Evolutionary conservation across 2,329 filamentous ascomycete genomes (phyloP).

Genomic region (Ophiostoma ips): DNA sequence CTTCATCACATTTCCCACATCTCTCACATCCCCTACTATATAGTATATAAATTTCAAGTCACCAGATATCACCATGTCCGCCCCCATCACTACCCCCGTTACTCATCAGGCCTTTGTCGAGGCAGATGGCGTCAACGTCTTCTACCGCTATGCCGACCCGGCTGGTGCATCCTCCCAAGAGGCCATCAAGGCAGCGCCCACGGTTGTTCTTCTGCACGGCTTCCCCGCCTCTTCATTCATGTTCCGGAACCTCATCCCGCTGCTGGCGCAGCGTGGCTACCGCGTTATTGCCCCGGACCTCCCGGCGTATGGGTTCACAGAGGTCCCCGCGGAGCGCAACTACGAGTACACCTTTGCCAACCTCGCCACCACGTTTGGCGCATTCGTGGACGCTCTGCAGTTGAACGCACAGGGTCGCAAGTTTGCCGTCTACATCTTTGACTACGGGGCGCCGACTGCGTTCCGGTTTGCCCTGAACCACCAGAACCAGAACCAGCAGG

Average conservation of each 20-base stretch:
- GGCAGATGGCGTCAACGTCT: constrained; percentile 23
- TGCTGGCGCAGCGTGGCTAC: constrained; percentile 24
- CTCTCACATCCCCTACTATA: too few relatives aligned
- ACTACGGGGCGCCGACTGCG: constrained; percentile 45
- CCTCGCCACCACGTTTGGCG: constrained; percentile 31
- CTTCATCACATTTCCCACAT: too few relatives aligned
- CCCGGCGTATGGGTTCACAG: constrained; percentile 46
- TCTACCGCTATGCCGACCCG: constrained; percentile 25
- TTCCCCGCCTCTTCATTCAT: constrained; percentile 30
- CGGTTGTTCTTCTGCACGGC: constrained; percentile 31
- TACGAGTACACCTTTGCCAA: constrained; percentile 42
- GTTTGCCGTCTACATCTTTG: constrained; percentile 46
- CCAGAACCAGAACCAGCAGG: constrained; percentile 29
- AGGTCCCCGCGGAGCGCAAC: constrained; percentile 23
- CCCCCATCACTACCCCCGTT: neutral
- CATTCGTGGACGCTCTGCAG: constrained; percentile 33
- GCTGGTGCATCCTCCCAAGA: neutral
- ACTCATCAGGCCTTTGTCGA: constrained; percentile 2
- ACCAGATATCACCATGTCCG: constrained; percentile 1
- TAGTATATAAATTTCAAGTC: too few relatives aligned
- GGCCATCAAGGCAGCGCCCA: constrained; percentile 16
- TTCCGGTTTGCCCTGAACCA: constrained; percentile 37
- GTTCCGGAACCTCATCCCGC: constrained; percentile 30
- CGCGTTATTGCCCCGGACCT: constrained; percentile 41
- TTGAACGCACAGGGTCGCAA: constrained; percentile 21